Evolutionary conservation across 345 rosid genomes (phyloP).

Genomic region (Rhizophora apiculata): DNA sequence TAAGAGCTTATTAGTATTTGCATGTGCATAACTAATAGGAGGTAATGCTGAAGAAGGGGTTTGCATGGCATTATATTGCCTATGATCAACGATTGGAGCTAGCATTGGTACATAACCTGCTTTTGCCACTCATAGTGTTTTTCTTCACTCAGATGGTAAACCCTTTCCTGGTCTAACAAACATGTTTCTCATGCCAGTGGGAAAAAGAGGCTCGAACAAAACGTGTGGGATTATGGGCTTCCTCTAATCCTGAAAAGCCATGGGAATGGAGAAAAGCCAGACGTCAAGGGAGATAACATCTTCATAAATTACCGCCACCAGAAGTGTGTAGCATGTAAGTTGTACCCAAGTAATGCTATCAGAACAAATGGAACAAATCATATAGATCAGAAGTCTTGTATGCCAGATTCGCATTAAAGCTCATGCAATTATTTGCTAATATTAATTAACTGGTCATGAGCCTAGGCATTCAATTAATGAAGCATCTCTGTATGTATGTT

Average conservation of each 20-base stretch:
- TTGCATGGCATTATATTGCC: conserved; percentile 80
- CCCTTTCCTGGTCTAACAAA: neutral
- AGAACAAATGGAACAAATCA: too few relatives aligned
- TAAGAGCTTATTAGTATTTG: too few relatives aligned
- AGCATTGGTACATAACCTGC: conserved; percentile 36
- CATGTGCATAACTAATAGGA: conserved; percentile 35
- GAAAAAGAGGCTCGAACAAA: conserved; percentile 70
- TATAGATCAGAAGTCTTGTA: too few relatives aligned
- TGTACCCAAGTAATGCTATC: too few relatives aligned
- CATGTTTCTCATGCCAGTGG: conserved; percentile 42
- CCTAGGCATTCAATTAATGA: too few relatives aligned
- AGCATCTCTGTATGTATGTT: too few relatives aligned
- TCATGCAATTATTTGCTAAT: too few relatives aligned
- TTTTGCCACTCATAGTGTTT: neutral
- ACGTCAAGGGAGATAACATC: conserved; percentile 34
- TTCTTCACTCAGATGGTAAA: neutral
- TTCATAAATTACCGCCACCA: too few relatives aligned
- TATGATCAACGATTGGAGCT: conserved; percentile 62
- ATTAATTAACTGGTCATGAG: too few relatives aligned
- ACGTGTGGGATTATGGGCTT: conserved; percentile 68
- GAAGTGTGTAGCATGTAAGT: too few relatives aligned
- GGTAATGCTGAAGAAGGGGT: conserved; percentile 79
- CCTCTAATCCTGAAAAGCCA: conserved; percentile 70
- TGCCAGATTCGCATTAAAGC: too few relatives aligned
- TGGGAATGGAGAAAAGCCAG: conserved; percentile 85